Conservation (phyloP, 2,329 filamentous ascomycete species). For the Amesomyces nigricolor region DNA sequence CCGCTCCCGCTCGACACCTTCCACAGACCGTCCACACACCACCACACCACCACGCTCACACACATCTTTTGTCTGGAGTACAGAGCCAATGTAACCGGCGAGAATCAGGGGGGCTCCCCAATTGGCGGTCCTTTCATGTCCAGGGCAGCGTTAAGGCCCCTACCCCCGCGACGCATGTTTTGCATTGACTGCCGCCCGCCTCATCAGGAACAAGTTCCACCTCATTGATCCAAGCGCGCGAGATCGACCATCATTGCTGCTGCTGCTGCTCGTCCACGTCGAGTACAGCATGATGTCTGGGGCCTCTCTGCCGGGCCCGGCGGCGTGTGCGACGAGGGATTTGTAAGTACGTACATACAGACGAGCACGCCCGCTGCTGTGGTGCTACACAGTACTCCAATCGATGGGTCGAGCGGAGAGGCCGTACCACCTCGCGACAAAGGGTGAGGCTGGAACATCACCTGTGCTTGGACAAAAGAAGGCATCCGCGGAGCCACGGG, state of each 20-base stretch:
- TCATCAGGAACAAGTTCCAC: slow-evolving; percentile 1
- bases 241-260: neutral
- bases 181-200: neutral
- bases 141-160: neutral
- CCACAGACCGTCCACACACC: neutral
- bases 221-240: slow-evolving; percentile 1
- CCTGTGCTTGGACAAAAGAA: neutral
- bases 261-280: neutral
- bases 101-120: neutral
- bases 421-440: neutral
- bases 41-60: too few relatives aligned
- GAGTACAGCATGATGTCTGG: neutral
- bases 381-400: slow-evolving; percentile 6
- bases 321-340: slow-evolving; percentile 1
- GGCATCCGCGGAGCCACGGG: neutral
- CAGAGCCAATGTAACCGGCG: neutral
- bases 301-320: slow-evolving; percentile 4
- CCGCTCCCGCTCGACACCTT: slow-evolving; percentile 6
- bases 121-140: neutral
- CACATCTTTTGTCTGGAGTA: too few relatives aligned
- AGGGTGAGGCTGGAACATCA: slow-evolving; percentile 3
- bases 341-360: neutral
- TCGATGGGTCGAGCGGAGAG: neutral
- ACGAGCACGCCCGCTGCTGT: neutral
- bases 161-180: slow-evolving; percentile 7